Evolutionary conservation across 169 alveolate genomes (phyloP), one percentile per base, ranked within the genome.

Genomic region (Plasmodium adleri): DNA sequence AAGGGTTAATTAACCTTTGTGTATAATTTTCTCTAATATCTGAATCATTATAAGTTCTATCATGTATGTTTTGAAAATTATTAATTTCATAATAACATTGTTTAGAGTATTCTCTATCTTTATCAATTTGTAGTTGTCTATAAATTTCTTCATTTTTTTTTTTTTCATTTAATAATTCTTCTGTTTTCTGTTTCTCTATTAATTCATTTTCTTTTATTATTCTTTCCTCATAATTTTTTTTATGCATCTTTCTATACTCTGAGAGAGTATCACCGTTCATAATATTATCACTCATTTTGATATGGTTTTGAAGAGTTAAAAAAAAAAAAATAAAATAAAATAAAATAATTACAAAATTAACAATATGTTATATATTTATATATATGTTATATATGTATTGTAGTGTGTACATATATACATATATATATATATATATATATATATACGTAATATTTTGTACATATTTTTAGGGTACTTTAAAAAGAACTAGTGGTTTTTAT

Each of bases 41-140:
- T 39, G 49, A 83, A 20, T 63, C 26, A 20, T 49, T 32, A 67
- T 50, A 49, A 49, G 52, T 68, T 43, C 26, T 49, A 1, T 43
- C 47, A 72, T 68, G 68, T 68, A 66, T 22, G n/a, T 56, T 50
- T 17, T 39, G 80, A 20, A 83, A 10, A 26, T 43, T 56, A 68
- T 83, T 83, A 68, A 83, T 56, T 83, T 68, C 91, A 32, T 83
- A 26, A 63, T 68, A 83, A 83, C 58, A 83, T 58, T 83, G 91
- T 10, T 63, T 52, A 13, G 91, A 83, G 43, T 83, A 83, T 68
- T 83, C 91, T 60, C 56, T 83, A 72, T 83, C 91, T 17, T 68
- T 83, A 49, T 83, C 91, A 2, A 83, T 56, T 83, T 83, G 85
- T 47, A 83, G 52, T 26, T 83, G 91, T 43, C 47, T 83, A 68